Base-by-base conservation (phyloP, 2,329 filamentous ascomycete species). In the Hawksworthiomyces lignivorus region DNA sequence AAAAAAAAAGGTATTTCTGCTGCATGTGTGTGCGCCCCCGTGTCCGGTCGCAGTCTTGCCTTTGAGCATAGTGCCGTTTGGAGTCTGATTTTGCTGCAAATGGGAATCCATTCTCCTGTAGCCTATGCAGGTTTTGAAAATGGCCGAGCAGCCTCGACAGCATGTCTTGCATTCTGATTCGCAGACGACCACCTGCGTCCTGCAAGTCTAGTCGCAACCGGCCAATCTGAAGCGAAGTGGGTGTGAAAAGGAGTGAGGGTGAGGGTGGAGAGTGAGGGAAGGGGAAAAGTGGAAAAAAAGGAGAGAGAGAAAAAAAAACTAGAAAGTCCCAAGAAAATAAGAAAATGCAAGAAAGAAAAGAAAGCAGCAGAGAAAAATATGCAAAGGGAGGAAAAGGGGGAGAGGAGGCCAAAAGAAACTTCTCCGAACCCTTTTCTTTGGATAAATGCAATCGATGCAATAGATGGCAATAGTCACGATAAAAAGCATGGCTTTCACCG, bases 121-220 rank as follows among this genome's bases (percentile, higher is more conserved):
- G 39, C 26, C 36, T 17, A 43, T 46, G 44, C 44, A 46, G 44
- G 40, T 38, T 40, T 37, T 22, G 36, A 36, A 37, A 21, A 33
- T 41, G 44, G 34, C 41, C 37, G 29, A 44, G 33, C 33, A 46
- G 41, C 45, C 41, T 47, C 41, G 41, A 46, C 27, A 39, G 34
- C 20, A 33, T 17, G 37, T 17, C 26, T 20, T 12, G 45, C 35
- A 27, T 34, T 44, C 41, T 44, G 33, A 47, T 47, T 47, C 33
- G 45, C 32, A 11, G 33, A 34, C 27, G 40, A 14, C 37, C 33
- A 31, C 22, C 33, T 43, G 44, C 44, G 26, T 32, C 27, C 35
- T 46, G 39, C 44, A 43, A 28, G 40, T 32, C 44, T 47, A 44
- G 41, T 32, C 29, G 36, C 33, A 38, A 26, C 36, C 28, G 32